A percentile compares a stretch with the other conserved stretches of the same genome.
phyloP scores from a whole-genome alignment of 2,329 filamentous ascomycete species.

The Mollisia scopiformis region DNA sequence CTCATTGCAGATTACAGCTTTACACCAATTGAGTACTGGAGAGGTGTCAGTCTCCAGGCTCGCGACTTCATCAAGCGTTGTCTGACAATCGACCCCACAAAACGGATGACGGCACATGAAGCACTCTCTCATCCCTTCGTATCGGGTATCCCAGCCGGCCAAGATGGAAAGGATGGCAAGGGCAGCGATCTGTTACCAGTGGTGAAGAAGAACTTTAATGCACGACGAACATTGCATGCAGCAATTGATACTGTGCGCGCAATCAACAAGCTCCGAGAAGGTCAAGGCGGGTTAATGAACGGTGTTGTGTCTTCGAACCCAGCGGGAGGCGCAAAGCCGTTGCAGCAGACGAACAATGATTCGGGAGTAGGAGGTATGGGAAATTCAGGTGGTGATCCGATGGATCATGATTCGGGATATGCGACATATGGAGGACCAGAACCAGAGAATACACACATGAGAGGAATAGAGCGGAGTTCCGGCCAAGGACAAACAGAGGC shows the following conservation, averaged over 20 bases:
- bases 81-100: constrained; percentile 84
- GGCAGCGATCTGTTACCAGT: constrained; percentile 68
- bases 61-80: constrained; percentile 93
- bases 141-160: constrained; percentile 49
- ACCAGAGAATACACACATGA: constrained; percentile 27
- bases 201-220: constrained; percentile 77
- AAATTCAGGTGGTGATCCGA: constrained; percentile 28
- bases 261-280: constrained; percentile 71
- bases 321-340: constrained; percentile 40
- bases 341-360: constrained; percentile 45
- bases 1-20: constrained; percentile 96
- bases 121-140: constrained; percentile 70
- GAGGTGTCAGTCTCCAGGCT: constrained; percentile 81
- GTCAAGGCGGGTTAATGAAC: constrained; percentile 62
- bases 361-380: constrained; percentile 42
- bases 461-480: constrained; percentile 30
- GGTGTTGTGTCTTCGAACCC: constrained; percentile 58
- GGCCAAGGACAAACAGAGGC: constrained; percentile 39
- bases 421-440: constrained; percentile 13
- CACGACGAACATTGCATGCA: constrained; percentile 67
- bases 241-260: constrained; percentile 73
- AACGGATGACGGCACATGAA: constrained; percentile 89
- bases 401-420: constrained; percentile 35
- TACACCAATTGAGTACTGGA: constrained; percentile 94
- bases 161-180: constrained; percentile 46